phyloP scores from a whole-genome alignment of 805 yeast species.

The Teunomyces lycoperdinae region DNA sequence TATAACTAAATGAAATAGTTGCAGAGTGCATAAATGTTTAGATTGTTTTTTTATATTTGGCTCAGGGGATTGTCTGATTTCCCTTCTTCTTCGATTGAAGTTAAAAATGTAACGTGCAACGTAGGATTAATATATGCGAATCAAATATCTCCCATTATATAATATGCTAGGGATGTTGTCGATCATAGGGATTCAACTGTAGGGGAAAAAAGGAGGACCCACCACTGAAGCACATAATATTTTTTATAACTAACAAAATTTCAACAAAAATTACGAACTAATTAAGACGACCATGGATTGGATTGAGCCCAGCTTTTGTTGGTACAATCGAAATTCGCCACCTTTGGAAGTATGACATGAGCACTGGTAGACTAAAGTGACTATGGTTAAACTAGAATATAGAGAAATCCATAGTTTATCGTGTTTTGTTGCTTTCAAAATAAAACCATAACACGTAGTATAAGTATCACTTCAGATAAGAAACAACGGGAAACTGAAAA shows the following conservation, averaged over 20 bases:
- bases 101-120: neutral
- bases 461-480: neutral
- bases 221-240: too few relatives aligned
- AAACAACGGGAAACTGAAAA: neutral
- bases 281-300: too few relatives aligned
- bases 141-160: too few relatives aligned
- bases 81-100: neutral
- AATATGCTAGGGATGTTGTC: too few relatives aligned
- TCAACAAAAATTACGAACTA: neutral
- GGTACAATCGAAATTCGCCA: neutral
- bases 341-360: neutral
- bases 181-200: too few relatives aligned
- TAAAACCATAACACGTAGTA: too few relatives aligned
- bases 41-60: neutral
- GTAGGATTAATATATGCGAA: neutral
- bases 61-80: neutral
- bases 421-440: neutral
- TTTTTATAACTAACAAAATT: too few relatives aligned
- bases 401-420: neutral
- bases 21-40: neutral
- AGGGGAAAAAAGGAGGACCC: too few relatives aligned
- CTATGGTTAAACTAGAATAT: neutral
- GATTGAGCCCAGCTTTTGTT: neutral
- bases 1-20: neutral
- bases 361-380: neutral